Evolutionary conservation across 176 grass and related monocot species (phyloP), one percentile per base, ranked within the genome.

Genomic region (Raddia distichophylla): DNA sequence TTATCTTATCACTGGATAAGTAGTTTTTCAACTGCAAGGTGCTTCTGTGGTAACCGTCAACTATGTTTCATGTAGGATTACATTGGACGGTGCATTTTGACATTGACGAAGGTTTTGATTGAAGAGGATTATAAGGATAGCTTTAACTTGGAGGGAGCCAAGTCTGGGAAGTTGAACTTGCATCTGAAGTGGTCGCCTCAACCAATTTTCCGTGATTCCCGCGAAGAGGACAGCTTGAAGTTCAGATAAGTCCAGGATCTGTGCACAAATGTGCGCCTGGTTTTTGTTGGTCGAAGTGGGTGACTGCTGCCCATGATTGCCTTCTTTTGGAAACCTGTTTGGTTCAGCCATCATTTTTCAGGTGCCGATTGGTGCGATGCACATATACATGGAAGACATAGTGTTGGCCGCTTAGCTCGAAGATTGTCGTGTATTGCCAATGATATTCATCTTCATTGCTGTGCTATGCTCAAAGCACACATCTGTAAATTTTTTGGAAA

Each of bases 171-270:
- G 73, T 61, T 99, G 40, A 99, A 91, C 62, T 88, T 95, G 69
- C 89, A 88, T 80, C 91, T 99, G 58, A 99, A 95, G 83, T 99
- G 96, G 96, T 85, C 93, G 0, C 82, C 87, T 3, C 89, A 95
- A 37, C 60, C 85, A 35, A 93, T 99, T 34, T 88, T 87, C 73
- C 89, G 89, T 20, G 96, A 95, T 42, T 74, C 43, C 7, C 63
- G 74, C 32, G 65, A 77, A 57, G 74, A 67, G 16, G 47, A 35
- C 54, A 74, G 40, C 42, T 71, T 42, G 16, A 89, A 19, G 57
- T 56, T 73, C 43, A 86, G 83, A 78, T 71, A 56, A 72, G 16
- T 50, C 49, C 50, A 73, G 57, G 58, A 65, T 32, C 1, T 66
- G 68, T 9, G 22, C 76, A 37, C 2, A 14, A 34, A 69, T 74